Conservation (phyloP, 768 basidiomycete species). For the Calocybe indica region DNA sequence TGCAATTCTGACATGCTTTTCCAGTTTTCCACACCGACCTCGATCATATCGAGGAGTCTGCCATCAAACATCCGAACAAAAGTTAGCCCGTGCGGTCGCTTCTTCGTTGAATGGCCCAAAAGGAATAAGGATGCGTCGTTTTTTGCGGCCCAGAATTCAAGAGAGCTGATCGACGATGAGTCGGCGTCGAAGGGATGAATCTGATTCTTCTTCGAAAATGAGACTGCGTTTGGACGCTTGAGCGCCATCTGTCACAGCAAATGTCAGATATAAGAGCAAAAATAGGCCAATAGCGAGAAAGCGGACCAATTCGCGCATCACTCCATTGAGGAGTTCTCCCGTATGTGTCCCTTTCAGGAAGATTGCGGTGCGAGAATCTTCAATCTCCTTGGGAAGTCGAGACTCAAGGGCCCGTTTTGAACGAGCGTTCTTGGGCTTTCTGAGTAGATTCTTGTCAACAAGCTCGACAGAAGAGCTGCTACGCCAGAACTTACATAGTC, state of each 20-base stretch:
- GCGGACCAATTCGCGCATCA: constrained; percentile 86
- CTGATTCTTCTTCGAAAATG: constrained; percentile 91
- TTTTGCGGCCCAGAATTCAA: constrained; percentile 91
- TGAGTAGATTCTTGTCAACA: constrained; percentile 6
- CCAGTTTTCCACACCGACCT: constrained; percentile 83
- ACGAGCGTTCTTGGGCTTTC: constrained; percentile 93
- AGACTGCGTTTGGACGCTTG: constrained; percentile 85
- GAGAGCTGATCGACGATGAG: constrained; percentile 43
- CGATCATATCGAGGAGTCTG: constrained; percentile 89
- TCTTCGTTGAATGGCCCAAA: constrained; percentile 89
- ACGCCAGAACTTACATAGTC: constrained; percentile 4
- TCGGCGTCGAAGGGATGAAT: constrained; percentile 88
- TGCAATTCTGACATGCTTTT: constrained; percentile 79
- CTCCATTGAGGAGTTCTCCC: constrained; percentile 71
- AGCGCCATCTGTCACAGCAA: constrained; percentile 68
- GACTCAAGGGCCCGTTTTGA: constrained; percentile 87
- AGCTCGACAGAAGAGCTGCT: no score
- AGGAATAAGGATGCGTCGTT: constrained; percentile 93
- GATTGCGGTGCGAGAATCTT: constrained; percentile 80
- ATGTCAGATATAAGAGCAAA: background rate
- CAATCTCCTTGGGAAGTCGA: constrained; percentile 84
- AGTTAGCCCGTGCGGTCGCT: constrained; percentile 82
- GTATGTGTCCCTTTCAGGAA: constrained; percentile 88
- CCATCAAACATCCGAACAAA: constrained; percentile 85
- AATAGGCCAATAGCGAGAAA: no score